Evolutionary conservation across 169 alveolate species (phyloP), one percentile per base, ranked within the genome.

Genomic region (Plasmodium malariae): DNA sequence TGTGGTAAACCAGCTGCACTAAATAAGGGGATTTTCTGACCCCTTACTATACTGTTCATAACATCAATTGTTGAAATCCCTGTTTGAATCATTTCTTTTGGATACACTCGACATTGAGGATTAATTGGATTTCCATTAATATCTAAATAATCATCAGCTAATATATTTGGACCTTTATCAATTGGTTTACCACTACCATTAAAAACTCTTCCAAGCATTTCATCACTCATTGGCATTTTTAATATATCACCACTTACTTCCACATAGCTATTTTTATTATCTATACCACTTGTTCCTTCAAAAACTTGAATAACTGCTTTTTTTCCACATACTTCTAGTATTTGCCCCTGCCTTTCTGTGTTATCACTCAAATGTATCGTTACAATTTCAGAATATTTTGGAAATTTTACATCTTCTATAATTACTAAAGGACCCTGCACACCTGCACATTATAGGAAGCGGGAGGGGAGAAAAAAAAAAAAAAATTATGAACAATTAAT

Each of bases 1-100:
- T 99, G 99, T 32, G 99, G 99, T 19, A 99, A 97, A 87, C 99
- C 99, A n/a, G 99, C 99, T 37, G 99, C 99, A 24, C 99, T 98
- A 95, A 99, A 99, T 21, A 99, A 95, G n/a, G 99, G 99, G 85
- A 99, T 98, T 95, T 99, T 99, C 96, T 99, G 99, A 30, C 99
- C 99, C 74, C 99, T 95, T 54, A 99, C 99, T 73, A 99, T 98
- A 17, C 99, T 97, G 96, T 98, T 99, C 99, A 99, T 99, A 74
- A 97, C 98, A 96, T 99, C 99, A 51, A 99, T 98, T 49, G 99
- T 99, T n/a, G 99, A 98, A 72, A 99, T 98, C 45, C 99, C 99
- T 11, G 99, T 99, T 93, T 99, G 98, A 67, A 99, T 98, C 99
- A 99, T 99, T 93, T 99, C 99, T 93, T 98, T 95, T 12, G 99